These are phyloP conservation scores for Fomitopsis betulina DNA, from an alignment of 1,284 basidiomycete species.

Conservation along the genomic window DNA sequence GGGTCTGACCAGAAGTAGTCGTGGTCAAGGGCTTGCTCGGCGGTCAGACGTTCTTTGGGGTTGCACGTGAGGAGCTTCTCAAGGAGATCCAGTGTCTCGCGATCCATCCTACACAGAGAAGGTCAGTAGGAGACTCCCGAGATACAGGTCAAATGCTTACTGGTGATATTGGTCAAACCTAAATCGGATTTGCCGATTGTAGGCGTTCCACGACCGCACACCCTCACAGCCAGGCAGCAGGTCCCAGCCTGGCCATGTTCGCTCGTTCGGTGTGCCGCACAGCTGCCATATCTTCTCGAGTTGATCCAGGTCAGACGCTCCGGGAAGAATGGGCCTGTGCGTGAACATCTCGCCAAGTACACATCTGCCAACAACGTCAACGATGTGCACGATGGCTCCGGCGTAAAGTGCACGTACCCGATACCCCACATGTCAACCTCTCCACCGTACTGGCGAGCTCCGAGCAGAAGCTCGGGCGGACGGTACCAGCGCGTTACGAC, in stretches of 20 bases:
- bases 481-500: slow-evolving; percentile 99
- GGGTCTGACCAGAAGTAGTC: slow-evolving; percentile 93
- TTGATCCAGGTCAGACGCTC: slow-evolving; percentile 88
- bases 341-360: slow-evolving; percentile 96
- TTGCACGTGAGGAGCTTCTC: slow-evolving; percentile 92
- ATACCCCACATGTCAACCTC: slow-evolving; percentile 99
- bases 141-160: slow-evolving; percentile 32
- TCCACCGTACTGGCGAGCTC: slow-evolving; percentile 85
- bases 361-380: slow-evolving; percentile 47
- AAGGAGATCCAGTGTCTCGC: slow-evolving; percentile 84
- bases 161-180: slow-evolving; percentile 50
- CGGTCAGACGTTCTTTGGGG: slow-evolving; percentile 89
- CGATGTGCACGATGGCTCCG: not conserved
- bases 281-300: slow-evolving; percentile 84
- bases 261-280: slow-evolving; percentile 85
- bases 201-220: slow-evolving; percentile 51
- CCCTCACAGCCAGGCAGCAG: slow-evolving; percentile 79
- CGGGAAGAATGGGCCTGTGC: slow-evolving; percentile 84
- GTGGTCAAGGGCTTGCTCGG: slow-evolving; percentile 82
- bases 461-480: slow-evolving; percentile 91
- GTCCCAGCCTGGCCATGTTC: slow-evolving; percentile 81
- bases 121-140: slow-evolving; percentile 5
- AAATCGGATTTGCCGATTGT: slow-evolving; percentile 42
- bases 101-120: slow-evolving; percentile 41
- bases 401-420: slow-evolving; percentile 52